Conservation (phyloP, 805 yeast genomes). For the Starmera quercuum region DNA sequence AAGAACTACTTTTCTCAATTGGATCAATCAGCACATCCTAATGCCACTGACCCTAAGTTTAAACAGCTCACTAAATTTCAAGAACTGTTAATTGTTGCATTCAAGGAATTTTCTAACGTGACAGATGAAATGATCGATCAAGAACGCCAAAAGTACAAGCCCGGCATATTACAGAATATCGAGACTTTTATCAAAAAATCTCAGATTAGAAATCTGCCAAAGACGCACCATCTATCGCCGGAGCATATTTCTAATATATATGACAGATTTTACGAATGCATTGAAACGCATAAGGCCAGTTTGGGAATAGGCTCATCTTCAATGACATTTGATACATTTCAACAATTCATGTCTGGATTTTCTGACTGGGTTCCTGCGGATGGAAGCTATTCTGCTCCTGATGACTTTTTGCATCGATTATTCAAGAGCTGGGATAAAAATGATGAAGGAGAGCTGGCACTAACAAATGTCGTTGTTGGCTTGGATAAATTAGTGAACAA, state of each 20-base stretch:
- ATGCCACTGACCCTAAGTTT: constrained; percentile 53
- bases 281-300: constrained; percentile 54
- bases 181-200: constrained; percentile 89
- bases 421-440: constrained; percentile 68
- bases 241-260: constrained; percentile 65
- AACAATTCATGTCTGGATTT: constrained; percentile 66
- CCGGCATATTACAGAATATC: constrained; percentile 75
- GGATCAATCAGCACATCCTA: constrained; percentile 74
- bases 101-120: constrained; percentile 78
- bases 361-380: constrained; percentile 63
- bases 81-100: constrained; percentile 83
- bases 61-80: constrained; percentile 78
- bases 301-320: constrained; percentile 50
- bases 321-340: constrained; percentile 70
- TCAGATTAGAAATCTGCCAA: constrained; percentile 79
- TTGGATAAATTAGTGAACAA: constrained; percentile 58
- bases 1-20: constrained; percentile 74
- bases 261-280: constrained; percentile 74
- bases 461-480: constrained; percentile 68
- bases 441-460: constrained; percentile 44
- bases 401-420: constrained; percentile 51
- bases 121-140: constrained; percentile 67
- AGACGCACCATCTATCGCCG: constrained; percentile 49
- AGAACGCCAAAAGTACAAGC: constrained; percentile 63
- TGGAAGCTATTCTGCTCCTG: constrained; percentile 28